These are phyloP conservation scores for Rhodotorula sp. DNA, from an alignment of 1,284 basidiomycete species.

Conservation along the genomic window DNA sequence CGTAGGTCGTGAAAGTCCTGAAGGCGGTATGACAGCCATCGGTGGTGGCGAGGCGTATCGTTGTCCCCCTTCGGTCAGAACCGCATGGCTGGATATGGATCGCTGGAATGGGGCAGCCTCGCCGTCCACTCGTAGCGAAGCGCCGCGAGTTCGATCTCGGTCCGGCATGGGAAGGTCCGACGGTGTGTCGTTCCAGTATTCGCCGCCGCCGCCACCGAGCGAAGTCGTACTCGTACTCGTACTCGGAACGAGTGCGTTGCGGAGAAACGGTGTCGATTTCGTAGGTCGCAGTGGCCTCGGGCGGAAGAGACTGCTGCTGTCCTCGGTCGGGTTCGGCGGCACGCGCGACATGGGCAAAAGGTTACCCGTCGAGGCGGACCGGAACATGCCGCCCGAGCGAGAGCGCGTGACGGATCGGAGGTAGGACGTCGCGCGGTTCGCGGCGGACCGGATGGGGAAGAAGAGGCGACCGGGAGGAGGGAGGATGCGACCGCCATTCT, in stretches of 20 bases:
- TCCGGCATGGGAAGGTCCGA: constrained; percentile 2
- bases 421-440: constrained; percentile 20
- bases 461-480: constrained; percentile 3
- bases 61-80: not conserved
- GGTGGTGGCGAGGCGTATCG: constrained; percentile 9
- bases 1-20: constrained; percentile 17
- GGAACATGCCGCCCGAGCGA: constrained; percentile 1
- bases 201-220: not conserved
- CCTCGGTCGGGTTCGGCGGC: not conserved
- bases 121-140: no score
- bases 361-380: constrained; percentile 2
- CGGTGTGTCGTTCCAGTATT: constrained; percentile 33
- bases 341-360: constrained; percentile 18
- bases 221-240: not conserved
- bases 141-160: not conserved
- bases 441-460: constrained; percentile 18
- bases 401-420: constrained; percentile 6
- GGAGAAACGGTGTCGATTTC: constrained; percentile 37
- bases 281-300: constrained; percentile 26
- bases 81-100: not conserved
- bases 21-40: constrained; percentile 15
- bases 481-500: not conserved
- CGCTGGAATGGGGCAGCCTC: constrained; percentile 1
- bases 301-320: constrained; percentile 19
- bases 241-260: constrained; percentile 1